Evolutionary conservation across 495 filamentous ascomycete species (phyloP).

Genomic region (Penicillium salamii): DNA sequence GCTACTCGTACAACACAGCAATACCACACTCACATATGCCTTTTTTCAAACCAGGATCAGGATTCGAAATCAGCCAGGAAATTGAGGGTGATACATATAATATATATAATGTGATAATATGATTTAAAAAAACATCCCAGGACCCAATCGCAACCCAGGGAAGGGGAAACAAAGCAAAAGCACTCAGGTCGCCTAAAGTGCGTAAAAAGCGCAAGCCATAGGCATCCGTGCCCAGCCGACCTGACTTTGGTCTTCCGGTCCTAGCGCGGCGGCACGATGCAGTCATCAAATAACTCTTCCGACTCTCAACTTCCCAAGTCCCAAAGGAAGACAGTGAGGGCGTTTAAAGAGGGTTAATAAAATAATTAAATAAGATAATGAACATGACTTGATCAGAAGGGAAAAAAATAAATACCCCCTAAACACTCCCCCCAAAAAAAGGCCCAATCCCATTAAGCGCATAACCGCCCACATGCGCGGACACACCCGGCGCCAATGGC

Average conservation of each 20-base stretch:
- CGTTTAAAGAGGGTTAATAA: no score
- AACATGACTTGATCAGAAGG: no score
- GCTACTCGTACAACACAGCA: no score
- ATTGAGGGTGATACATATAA: no score
- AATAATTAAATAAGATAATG: no score
- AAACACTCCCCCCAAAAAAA: not conserved
- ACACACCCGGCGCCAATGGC: slow-evolving; percentile 22
- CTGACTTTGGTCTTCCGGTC: slow-evolving; percentile 6
- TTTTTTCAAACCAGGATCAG: no score
- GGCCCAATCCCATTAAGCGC: slow-evolving; percentile 15
- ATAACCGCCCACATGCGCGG: slow-evolving; percentile 29
- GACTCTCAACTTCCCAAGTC: not conserved
- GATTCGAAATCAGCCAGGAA: no score
- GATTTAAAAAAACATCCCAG: no score
- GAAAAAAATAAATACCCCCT: no score
- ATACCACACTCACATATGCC: no score
- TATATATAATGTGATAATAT: no score
- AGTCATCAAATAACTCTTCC: slow-evolving; percentile 17
- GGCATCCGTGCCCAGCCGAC: slow-evolving; percentile 9
- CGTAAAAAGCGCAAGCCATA: not conserved
- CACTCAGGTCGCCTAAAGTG: slow-evolving; percentile 2
- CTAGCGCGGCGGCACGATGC: slow-evolving; percentile 12
- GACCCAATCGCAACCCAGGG: no score
- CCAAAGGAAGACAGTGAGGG: not conserved
- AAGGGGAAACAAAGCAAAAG: not conserved